Base-by-base conservation (phyloP, 164 flowering plant genomes). In the Paratinospora sagittata region DNA sequence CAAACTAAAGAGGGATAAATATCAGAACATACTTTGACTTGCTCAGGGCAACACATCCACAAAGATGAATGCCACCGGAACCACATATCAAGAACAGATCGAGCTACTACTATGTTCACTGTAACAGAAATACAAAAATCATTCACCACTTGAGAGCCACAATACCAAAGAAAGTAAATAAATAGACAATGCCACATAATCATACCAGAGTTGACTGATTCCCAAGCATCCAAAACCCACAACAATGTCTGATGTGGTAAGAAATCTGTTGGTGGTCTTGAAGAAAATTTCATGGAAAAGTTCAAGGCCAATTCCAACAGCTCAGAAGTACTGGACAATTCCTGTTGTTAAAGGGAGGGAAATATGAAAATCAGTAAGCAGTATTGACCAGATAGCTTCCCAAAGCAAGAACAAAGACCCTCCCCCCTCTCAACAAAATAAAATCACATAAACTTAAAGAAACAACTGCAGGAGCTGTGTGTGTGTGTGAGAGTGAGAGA, bases 11-110 rank as follows among this genome's bases (percentile, higher is more conserved):
- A 17, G 60, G 23, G 23, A 8, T 10, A 9, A 71, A 45, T 10
- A 58, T 47, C 23, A 30, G 33, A 14, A 65, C 33, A 73, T 82
- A 87, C 97, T 86, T 77, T 73, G 41, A 77, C 65, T 69, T 61
- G 63, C 66, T 49, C 68, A 70, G 74, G 70, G 16, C 63, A 57
- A 68, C 69, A 36, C 33, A 30, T 79, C 99, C 99, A 96, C 84
- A 91, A 72, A 67, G 80, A 85, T 24, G 84, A 83, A 81, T 96
- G 99, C 99, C 99, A 96, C 65, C 77, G 82, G 67, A 80, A 86
- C 99, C 97, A 93, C 91, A 96, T 84, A 68, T 93, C 99, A 75
- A 87, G 87, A 70, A 82, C 78, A 76, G 81, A 88, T 78, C 89
- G 80, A 10, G 88, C 74, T 27, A 89, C 65, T 67, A 82, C 89